phyloP scores from a whole-genome alignment of 1,284 basidiomycete genomes.

The Paramarasmius palmivorus region DNA sequence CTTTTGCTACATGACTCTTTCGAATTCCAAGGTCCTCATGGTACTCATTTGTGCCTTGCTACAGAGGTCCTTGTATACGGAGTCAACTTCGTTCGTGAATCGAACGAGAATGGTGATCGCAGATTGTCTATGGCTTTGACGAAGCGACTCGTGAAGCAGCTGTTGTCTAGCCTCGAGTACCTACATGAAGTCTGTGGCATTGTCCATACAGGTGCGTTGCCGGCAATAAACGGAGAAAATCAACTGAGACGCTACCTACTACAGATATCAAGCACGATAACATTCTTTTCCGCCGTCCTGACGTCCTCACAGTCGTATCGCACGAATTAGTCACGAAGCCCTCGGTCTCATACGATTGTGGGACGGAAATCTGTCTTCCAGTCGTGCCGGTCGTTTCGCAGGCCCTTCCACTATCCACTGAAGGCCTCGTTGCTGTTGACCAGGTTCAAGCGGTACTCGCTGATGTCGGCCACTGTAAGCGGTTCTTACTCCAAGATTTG shows the following conservation, averaged over 20 bases:
- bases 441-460: slow-evolving; percentile 7
- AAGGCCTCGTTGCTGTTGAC: not conserved
- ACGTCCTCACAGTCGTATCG: slow-evolving; percentile 1
- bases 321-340: not conserved
- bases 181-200: slow-evolving; percentile 4
- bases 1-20: slow-evolving; percentile 4
- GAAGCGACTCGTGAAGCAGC: slow-evolving; percentile 6
- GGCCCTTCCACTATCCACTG: not conserved
- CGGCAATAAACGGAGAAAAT: not conserved
- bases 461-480: slow-evolving; percentile 10
- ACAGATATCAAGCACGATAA: slow-evolving; percentile 15
- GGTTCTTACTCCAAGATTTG: not conserved
- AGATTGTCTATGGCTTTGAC: slow-evolving; percentile 1
- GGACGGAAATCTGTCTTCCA: not conserved
- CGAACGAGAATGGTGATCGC: slow-evolving; percentile 1
- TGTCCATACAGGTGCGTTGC: slow-evolving; percentile 4
- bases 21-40: not conserved
- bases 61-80: slow-evolving; percentile 6
- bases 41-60: slow-evolving; percentile 8
- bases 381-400: slow-evolving; percentile 8
- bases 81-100: slow-evolving; percentile 1
- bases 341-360: slow-evolving; percentile 3
- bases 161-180: slow-evolving; percentile 3
- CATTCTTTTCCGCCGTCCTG: slow-evolving; percentile 9
- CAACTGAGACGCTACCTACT: not conserved